Base-by-base conservation (phyloP, 2,329 filamentous ascomycete species). In the Nemania abortiva region DNA sequence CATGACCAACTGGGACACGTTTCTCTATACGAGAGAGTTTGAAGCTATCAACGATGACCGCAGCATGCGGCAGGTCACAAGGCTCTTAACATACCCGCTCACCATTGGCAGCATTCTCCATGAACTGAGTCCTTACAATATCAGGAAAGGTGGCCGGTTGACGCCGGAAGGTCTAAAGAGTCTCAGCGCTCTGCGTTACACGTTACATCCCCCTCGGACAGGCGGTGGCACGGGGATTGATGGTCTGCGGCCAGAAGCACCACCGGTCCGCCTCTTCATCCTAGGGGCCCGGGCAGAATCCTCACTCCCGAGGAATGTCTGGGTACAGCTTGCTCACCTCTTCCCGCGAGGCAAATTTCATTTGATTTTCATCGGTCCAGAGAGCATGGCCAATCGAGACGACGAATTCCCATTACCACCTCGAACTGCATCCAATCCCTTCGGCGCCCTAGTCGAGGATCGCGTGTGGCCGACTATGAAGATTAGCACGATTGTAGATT, bases 1-100 rank as follows among this genome's bases (percentile, higher is more conserved):
- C 82, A 95, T 99, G 92, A 97, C 92, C 52, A 99, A 97, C 80
- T 99, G 96, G 96, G 96, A 99, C 81, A 98, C 96, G 0, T 93
- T 97, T 75, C 85, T 99, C 77, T 99, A 97, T 79, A 97, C 94
- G 2, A 88, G 96, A 76, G 92, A 97, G 76, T 98, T 96, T 76
- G 88, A 91, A 73, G 97, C 97, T 5, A 90, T 99, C 78, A 94
- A 99, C 79, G 90, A 94, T 70, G 95, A 97, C 79, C 89, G 95
- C 67, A 91, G 90, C 76, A 92, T 99, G 90, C 88, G 96, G 69
- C 97, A 99, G 81, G 95, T 94, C 29, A 99, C 96, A 1, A 89
- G 94, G 73, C 86, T 99, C 74, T 84, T 99, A 74, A 99, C 97
- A 20, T 99, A 99, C 80, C 96, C 96, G 0, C 84, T 96, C 68